phyloP scores from a whole-genome alignment of 2,329 filamentous ascomycete species.

The Ascochyta lentis region DNA sequence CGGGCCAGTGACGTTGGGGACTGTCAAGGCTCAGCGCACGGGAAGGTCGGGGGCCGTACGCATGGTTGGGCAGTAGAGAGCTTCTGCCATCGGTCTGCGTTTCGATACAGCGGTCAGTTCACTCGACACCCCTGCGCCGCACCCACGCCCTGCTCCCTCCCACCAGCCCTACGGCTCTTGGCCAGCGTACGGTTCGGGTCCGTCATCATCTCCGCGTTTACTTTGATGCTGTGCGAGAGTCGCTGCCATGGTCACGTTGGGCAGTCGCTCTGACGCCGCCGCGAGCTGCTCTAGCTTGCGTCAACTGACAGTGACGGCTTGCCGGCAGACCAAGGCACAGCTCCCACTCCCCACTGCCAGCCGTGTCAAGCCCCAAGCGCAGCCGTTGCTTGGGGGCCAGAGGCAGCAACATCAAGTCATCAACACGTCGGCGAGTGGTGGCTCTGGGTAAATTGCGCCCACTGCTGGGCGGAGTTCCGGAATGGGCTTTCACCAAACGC shows the following conservation, averaged over 20 bases:
- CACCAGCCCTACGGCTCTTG: conserved; percentile 36
- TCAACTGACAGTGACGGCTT: conserved; percentile 1
- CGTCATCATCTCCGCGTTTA: conserved; percentile 30
- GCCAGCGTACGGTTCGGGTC: conserved; percentile 20
- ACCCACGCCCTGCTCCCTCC: conserved; percentile 3
- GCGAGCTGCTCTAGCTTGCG: not conserved
- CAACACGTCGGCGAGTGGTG: conserved; percentile 1
- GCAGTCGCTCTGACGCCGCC: conserved; percentile 7
- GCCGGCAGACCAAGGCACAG: not conserved
- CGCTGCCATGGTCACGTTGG: conserved; percentile 9
- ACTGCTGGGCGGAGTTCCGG: conserved; percentile 16
- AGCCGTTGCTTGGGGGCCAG: conserved; percentile 14
- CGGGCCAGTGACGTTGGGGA: conserved; percentile 36
- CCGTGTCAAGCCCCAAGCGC: conserved; percentile 8
- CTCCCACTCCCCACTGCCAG: not conserved
- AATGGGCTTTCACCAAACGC: conserved; percentile 17
- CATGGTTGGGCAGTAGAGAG: conserved; percentile 25
- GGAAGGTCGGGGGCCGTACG: conserved; percentile 31
- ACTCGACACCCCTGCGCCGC: conserved; percentile 20
- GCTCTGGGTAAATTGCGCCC: conserved; percentile 19
- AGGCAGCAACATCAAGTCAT: conserved; percentile 10
- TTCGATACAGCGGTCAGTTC: conserved; percentile 36
- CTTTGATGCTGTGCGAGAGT: conserved; percentile 17
- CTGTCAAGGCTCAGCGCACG: conserved; percentile 30
- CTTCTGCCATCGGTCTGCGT: conserved; percentile 20